Percentiles rank a stretch among this genome's conserved stretches.
Conservation (phyloP, 192 early-diverging fungal species). For the Umbelopsis sp. region DNA sequence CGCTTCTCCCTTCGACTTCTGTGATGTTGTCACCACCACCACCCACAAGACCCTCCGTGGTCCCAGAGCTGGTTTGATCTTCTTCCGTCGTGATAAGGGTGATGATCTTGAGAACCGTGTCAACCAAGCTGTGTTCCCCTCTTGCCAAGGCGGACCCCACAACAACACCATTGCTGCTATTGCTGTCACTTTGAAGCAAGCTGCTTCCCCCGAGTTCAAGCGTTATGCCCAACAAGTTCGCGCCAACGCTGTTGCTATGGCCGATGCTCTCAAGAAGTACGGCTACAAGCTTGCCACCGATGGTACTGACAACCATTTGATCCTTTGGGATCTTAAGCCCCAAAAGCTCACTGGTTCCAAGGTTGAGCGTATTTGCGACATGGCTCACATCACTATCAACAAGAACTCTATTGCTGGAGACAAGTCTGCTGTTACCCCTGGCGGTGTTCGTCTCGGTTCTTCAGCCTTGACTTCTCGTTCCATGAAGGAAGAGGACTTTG, state of each 20-base stretch:
- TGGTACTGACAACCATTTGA: conserved; percentile 97
- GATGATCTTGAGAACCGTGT: conserved; percentile 92
- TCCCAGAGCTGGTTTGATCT: conserved; percentile 98
- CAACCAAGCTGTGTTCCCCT: conserved; percentile 99
- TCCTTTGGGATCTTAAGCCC: conserved; percentile 98
- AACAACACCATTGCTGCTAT: conserved; percentile 99
- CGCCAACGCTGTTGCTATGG: conserved; percentile 89
- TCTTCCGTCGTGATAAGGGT: conserved; percentile 90
- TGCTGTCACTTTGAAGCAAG: conserved; percentile 98
- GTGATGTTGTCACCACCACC: conserved; percentile 99
- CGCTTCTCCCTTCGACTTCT: conserved; percentile 92
- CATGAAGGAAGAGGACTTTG: conserved; percentile 97
- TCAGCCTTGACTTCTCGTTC: conserved; percentile 95
- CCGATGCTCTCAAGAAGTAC: conserved; percentile 69
- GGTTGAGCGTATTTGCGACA: conserved; percentile 99
- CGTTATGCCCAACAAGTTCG: conserved; percentile 95
- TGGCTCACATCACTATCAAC: conserved; percentile 97
- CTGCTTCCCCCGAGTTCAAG: conserved; percentile 90
- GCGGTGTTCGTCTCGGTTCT: conserved; percentile 95
- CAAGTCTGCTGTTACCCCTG: conserved; percentile 92
- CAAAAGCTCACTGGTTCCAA: conserved; percentile 92
- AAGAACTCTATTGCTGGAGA: conserved; percentile 99
- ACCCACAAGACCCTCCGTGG: conserved; percentile 99
- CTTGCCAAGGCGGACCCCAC: conserved; percentile 99
- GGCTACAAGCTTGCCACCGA: conserved; percentile 96